Base-by-base conservation (phyloP, 352 stramenopile species). In the Globisporangium solare region DNA sequence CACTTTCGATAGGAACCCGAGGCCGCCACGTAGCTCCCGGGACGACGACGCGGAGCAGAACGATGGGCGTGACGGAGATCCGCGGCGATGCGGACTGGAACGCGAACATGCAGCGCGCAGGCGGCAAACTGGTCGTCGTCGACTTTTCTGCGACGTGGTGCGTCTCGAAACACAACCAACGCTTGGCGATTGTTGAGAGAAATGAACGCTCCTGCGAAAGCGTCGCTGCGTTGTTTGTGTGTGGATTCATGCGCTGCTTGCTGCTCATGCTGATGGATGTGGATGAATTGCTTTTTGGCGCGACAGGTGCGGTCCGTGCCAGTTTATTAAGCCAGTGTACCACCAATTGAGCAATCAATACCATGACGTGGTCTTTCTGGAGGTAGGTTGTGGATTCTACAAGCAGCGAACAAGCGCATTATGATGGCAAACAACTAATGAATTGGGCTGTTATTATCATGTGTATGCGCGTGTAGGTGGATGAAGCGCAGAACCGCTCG, bases 131-230 rank as follows among this genome's bases (percentile, higher is more conserved):
- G n/a, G 83, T 95, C n/a, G 83, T 95, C 10, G 85, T 88, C 20
- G 83, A 95, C 67, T 95, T 95, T 53, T 93, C 83, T 3, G 85
- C 85, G 40, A 84, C 81, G 15, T 95, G 85, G 85, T 95, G 67
- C 64, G 68, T 65, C 14, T 42, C 42, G 14, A 47, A 47, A 27
- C 12, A 43, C 12, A 11, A 18, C 32, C n/a, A 54, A 32, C 24
- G 5, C 27, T 35, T 35, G 27, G 4, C 27, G 27, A 35, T 35
- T 35, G 5, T 35, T 35, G 27, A 35, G n/a, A n/a, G n/a, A n/a
- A n/a, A n/a, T n/a, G 27, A 35, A 35, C 10, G 27, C 27, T 35
- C 27, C 1, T 35, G 27, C 49, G 43, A 55, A 13, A n/a, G 18
- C 14, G 24, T 18, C 24, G 24, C 5, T 5, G 24, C 24, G 24